Evolutionary conservation across 768 basidiomycete species (phyloP).

Genomic region (Cyclocybe aegerita): DNA sequence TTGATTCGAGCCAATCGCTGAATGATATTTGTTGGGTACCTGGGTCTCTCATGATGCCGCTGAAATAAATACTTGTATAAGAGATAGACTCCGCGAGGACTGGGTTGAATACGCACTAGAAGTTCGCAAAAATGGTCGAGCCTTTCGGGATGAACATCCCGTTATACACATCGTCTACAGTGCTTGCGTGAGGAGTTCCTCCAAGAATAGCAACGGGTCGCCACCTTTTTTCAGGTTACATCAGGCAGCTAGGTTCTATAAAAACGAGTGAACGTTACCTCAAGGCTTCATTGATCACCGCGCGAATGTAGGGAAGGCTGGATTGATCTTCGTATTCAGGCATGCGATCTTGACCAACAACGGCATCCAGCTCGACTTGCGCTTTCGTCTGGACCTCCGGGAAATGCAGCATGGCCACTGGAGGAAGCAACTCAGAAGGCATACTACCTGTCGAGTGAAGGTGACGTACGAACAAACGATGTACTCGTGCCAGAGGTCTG

Average conservation of each 20-base stretch:
- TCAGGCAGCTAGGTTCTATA: not conserved
- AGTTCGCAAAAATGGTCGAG: slow-evolving; percentile 34
- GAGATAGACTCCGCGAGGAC: not conserved
- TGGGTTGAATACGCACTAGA: slow-evolving; percentile 19
- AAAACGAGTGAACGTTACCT: slow-evolving; percentile 13
- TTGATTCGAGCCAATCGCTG: not conserved
- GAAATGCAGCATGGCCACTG: slow-evolving; percentile 39
- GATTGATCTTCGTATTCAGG: slow-evolving; percentile 35
- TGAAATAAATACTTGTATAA: slow-evolving; percentile 4
- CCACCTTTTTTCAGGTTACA: slow-evolving; percentile 21
- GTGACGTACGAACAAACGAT: slow-evolving; percentile 29
- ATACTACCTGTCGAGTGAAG: slow-evolving; percentile 1
- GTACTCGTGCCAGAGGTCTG: slow-evolving; percentile 31
- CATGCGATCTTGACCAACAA: slow-evolving; percentile 34
- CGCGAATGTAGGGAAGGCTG: slow-evolving; percentile 34
- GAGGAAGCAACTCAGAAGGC: not conserved
- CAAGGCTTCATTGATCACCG: slow-evolving; percentile 38
- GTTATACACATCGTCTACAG: slow-evolving; percentile 35
- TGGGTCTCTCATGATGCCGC: slow-evolving; percentile 32
- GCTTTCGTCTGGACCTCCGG: slow-evolving; percentile 38
- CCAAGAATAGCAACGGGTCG: slow-evolving; percentile 33
- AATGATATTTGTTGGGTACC: slow-evolving; percentile 9
- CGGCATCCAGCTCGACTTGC: slow-evolving; percentile 37
- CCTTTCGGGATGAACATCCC: slow-evolving; percentile 39
- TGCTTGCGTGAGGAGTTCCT: slow-evolving; percentile 36